phyloP scores from a whole-genome alignment of 495 filamentous ascomycete species.

The Hypoxylon crocopeplum region DNA sequence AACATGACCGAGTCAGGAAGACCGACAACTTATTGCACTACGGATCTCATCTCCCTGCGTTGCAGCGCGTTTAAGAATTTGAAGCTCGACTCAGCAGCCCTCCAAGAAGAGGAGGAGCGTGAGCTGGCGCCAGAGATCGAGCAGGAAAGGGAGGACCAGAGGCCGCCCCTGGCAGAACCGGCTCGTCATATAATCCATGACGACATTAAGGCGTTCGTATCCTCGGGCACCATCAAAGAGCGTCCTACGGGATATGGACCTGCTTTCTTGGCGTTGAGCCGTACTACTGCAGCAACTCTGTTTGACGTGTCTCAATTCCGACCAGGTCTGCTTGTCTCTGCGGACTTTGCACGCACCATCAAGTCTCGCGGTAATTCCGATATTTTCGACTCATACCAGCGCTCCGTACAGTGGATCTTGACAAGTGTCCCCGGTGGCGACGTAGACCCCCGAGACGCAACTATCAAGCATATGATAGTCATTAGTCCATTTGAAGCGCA shows the following conservation, averaged over 20 bases:
- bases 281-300: constrained; percentile 47
- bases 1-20: not conserved
- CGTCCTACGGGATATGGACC: constrained; percentile 47
- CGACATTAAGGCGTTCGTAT: constrained; percentile 53
- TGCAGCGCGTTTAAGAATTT: constrained; percentile 54
- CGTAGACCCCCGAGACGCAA: not conserved
- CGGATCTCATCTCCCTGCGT: constrained; percentile 42
- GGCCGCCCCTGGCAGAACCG: constrained; percentile 49
- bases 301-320: constrained; percentile 49
- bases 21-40: not conserved
- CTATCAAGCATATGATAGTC: constrained; percentile 52
- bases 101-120: constrained; percentile 75
- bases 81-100: constrained; percentile 42
- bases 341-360: constrained; percentile 64
- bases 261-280: constrained; percentile 54
- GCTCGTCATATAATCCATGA: constrained; percentile 51
- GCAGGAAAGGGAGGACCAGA: constrained; percentile 61
- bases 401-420: constrained; percentile 67
- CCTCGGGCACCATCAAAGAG: constrained; percentile 28
- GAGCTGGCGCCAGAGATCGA: constrained; percentile 71
- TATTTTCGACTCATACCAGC: constrained; percentile 58
- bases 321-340: constrained; percentile 56
- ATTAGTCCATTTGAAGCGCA: constrained; percentile 71
- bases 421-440: constrained; percentile 26
- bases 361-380: constrained; percentile 5